These are phyloP conservation scores for Populus hybrid DNA, from an alignment of 441 rosid genomes.

Conservation along the genomic window DNA sequence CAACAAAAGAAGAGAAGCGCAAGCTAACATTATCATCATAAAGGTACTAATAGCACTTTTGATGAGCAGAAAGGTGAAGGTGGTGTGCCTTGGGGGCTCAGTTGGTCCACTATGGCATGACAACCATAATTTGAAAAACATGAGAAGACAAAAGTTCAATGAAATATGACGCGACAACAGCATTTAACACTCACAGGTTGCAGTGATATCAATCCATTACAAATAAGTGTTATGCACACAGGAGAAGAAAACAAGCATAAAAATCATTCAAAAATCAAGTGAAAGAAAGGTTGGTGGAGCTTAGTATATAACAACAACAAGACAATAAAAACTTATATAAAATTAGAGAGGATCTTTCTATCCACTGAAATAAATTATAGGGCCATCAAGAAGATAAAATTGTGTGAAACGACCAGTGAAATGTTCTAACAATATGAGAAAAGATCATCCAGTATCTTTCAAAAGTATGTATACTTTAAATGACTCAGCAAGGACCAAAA, in stretches of 20 bases:
- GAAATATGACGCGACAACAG: neutral
- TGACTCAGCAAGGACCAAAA: neutral
- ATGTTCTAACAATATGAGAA: neutral
- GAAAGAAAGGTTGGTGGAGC: neutral
- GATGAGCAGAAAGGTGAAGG: neutral
- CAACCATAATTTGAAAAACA: neutral
- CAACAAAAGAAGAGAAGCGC: neutral
- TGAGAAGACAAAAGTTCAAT: neutral
- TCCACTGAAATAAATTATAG: neutral
- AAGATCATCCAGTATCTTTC: no score
- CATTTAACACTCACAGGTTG: neutral
- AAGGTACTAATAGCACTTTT: neutral
- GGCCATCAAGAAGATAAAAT: neutral
- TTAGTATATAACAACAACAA: neutral
- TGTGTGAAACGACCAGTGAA: neutral
- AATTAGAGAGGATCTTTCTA: neutral
- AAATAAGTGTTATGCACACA: neutral
- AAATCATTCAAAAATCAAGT: neutral
- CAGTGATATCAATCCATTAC: no score
- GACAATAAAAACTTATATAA: neutral
- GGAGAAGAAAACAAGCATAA: neutral
- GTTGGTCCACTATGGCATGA: neutral
- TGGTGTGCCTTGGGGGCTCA: neutral
- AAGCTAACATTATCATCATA: neutral
- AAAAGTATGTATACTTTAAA: neutral